Conservation (phyloP, 805 yeast species). For the Spathaspora gorwiae region DNA sequence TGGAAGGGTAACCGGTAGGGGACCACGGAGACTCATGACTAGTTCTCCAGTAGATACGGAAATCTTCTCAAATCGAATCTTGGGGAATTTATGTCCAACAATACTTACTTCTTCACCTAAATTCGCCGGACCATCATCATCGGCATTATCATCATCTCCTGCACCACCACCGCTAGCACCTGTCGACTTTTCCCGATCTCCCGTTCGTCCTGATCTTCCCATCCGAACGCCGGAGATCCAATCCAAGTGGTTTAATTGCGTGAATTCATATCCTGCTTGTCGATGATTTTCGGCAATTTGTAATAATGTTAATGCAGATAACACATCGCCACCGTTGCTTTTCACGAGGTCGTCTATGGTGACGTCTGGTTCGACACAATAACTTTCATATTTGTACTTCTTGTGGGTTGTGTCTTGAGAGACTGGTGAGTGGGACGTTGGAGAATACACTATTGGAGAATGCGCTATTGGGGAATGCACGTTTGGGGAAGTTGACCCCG, state of each 20-base stretch:
- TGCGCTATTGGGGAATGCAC: background rate
- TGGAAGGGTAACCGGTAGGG: slow-evolving; percentile 16
- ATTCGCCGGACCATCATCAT: slow-evolving; percentile 47
- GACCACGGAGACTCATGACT: slow-evolving; percentile 72
- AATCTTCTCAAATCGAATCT: slow-evolving; percentile 78
- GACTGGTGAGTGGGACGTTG: background rate
- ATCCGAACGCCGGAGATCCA: slow-evolving; percentile 94
- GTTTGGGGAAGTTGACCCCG: background rate
- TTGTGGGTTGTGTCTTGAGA: background rate
- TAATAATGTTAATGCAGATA: slow-evolving; percentile 34
- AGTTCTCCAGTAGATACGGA: slow-evolving; percentile 82
- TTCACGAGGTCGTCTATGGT: slow-evolving; percentile 27
- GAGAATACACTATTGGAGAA: too few relatives aligned
- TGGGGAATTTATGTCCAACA: slow-evolving; percentile 86
- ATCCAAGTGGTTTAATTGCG: slow-evolving; percentile 62
- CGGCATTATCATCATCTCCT: slow-evolving; percentile 24
- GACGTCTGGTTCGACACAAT: slow-evolving; percentile 33
- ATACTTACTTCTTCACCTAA: slow-evolving; percentile 88
- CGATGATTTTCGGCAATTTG: slow-evolving; percentile 34
- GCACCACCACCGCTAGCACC: slow-evolving; percentile 23
- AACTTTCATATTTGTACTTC: slow-evolving; percentile 26
- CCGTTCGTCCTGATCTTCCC: slow-evolving; percentile 43
- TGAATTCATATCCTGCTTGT: slow-evolving; percentile 28
- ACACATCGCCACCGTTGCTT: slow-evolving; percentile 28
- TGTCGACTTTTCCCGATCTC: slow-evolving; percentile 13